Evolutionary conservation across 805 yeast genomes (phyloP).

Genomic region (Kockiozyma suomiensis): DNA sequence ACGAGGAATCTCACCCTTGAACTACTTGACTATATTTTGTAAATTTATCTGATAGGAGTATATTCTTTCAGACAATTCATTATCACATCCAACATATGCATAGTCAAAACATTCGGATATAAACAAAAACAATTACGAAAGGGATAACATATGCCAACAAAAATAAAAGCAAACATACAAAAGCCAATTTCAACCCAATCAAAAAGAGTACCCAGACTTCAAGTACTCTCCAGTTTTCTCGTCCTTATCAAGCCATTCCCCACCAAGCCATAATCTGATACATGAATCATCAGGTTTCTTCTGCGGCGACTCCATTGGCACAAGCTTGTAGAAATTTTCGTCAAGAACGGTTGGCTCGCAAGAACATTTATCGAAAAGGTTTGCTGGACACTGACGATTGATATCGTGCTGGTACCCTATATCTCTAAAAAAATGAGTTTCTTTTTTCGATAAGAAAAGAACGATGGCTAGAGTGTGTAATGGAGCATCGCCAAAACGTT

Average conservation of each 20-base stretch:
- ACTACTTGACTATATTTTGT: no score
- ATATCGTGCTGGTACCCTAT: conserved; percentile 58
- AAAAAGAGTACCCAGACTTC: conserved; percentile 1
- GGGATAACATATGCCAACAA: neutral
- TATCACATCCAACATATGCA: neutral
- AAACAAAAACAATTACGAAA: neutral
- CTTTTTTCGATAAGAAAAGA: conserved; percentile 53
- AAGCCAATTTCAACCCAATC: neutral
- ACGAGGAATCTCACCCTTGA: no score
- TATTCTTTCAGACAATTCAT: no score
- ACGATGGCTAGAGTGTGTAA: conserved; percentile 68
- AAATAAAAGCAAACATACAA: neutral
- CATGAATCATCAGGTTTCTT: conserved; percentile 34
- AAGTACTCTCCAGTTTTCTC: conserved; percentile 18
- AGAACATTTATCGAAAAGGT: conserved; percentile 30
- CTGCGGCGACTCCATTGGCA: conserved; percentile 35
- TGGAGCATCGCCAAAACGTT: conserved; percentile 81
- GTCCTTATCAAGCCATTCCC: conserved; percentile 34
- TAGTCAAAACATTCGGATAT: neutral
- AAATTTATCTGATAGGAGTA: no score
- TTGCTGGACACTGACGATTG: conserved; percentile 33
- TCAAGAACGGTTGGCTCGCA: conserved; percentile 33
- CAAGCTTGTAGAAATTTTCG: conserved; percentile 34
- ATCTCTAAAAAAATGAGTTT: conserved; percentile 62
- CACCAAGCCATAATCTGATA: conserved; percentile 37